Evolutionary conservation across 129 eudicot genomes (phyloP).

Genomic region (sunflower (Helianthus annuus)): DNA sequence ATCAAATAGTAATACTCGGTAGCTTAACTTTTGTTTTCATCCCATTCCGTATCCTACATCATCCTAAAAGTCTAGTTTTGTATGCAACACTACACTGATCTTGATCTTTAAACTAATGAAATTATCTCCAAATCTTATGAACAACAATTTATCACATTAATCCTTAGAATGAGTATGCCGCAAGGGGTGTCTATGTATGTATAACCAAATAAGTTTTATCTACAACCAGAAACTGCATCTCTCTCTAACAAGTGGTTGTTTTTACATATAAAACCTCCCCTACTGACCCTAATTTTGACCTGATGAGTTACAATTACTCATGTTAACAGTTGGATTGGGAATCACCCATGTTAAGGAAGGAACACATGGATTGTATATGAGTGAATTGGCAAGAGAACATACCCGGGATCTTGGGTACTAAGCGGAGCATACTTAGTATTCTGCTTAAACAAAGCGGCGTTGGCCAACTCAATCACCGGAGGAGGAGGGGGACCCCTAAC

Average conservation of each 20-base stretch:
- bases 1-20: background rate
- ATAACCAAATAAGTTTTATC: too few relatives aligned
- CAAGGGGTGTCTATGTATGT: too few relatives aligned
- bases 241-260: too few relatives aligned
- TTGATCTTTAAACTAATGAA: background rate
- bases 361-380: too few relatives aligned
- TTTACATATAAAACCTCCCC: too few relatives aligned
- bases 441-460: slow-evolving; percentile 46
- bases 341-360: too few relatives aligned
- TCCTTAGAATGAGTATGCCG: background rate
- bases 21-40: slow-evolving; percentile 4
- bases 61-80: background rate
- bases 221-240: too few relatives aligned
- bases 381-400: background rate
- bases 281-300: too few relatives aligned
- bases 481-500: slow-evolving; percentile 57
- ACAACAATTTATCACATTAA: background rate
- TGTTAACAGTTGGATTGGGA: background rate
- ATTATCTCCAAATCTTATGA: background rate
- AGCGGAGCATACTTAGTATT: slow-evolving; percentile 69
- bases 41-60: background rate
- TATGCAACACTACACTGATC: slow-evolving; percentile 8
- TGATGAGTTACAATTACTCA: background rate
- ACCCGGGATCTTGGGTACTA: slow-evolving; percentile 88
- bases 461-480: slow-evolving; percentile 65